These are phyloP conservation scores for Coemansia sp. DNA, from an alignment of 192 early-diverging fungal species.

Conservation along the genomic window DNA sequence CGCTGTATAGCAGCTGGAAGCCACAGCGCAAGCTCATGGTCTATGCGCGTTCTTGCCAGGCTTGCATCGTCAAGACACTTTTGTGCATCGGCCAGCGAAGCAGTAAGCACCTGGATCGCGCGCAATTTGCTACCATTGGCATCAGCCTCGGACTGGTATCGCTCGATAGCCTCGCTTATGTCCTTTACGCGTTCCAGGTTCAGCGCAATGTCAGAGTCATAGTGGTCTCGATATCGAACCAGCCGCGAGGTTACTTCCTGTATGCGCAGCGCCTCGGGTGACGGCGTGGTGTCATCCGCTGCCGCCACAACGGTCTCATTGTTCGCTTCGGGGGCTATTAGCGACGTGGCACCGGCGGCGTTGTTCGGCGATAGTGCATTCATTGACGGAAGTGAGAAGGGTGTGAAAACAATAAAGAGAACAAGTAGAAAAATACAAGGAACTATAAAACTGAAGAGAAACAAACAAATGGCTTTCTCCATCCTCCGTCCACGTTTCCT, in stretches of 20 bases:
- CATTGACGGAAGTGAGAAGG: background rate
- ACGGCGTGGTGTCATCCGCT: background rate
- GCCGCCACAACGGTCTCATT: background rate
- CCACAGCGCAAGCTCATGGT: slow-evolving; percentile 38
- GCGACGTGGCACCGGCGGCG: background rate
- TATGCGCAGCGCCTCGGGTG: slow-evolving; percentile 5
- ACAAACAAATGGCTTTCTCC: too few relatives aligned
- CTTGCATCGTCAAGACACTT: slow-evolving; percentile 26
- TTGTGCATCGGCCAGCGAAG: slow-evolving; percentile 33
- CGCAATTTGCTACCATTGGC: slow-evolving; percentile 4
- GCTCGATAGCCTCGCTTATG: slow-evolving; percentile 23
- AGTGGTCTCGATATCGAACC: slow-evolving; percentile 34
- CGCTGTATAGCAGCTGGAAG: background rate
- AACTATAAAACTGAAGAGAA: too few relatives aligned
- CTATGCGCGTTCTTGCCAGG: slow-evolving; percentile 33
- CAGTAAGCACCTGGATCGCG: slow-evolving; percentile 15
- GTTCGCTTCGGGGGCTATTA: background rate
- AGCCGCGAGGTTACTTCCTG: slow-evolving; percentile 31
- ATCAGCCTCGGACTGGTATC: background rate
- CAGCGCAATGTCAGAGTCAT: slow-evolving; percentile 25
- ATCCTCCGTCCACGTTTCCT: background rate
- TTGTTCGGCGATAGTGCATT: background rate
- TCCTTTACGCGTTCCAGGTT: slow-evolving; percentile 39
- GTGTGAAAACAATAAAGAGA: background rate
- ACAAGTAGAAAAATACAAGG: background rate